Evolutionary conservation across 202 grass and related monocot genomes (phyloP).

Genomic region (Sporobolus alterniflorus): DNA sequence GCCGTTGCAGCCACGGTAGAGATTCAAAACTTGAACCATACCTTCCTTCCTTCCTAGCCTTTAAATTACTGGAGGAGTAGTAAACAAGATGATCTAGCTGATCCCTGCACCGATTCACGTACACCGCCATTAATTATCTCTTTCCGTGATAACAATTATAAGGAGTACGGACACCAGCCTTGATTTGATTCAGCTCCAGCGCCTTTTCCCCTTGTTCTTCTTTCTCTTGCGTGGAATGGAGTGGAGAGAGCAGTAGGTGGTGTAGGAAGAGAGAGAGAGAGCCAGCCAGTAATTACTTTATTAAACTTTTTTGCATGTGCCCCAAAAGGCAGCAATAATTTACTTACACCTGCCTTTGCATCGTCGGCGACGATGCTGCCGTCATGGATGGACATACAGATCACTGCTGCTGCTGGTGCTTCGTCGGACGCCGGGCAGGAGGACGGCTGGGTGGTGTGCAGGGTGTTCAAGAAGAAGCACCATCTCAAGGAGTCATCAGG

Average conservation of each 20-base stretch:
- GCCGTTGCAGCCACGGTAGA: slow-evolving; percentile 39
- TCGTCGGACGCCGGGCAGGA: slow-evolving; percentile 65
- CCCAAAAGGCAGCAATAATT: slow-evolving; percentile 60
- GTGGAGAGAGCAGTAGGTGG: slow-evolving; percentile 6
- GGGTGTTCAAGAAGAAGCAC: slow-evolving; percentile 99
- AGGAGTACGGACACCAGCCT: slow-evolving; percentile 40
- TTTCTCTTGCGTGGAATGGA: background rate
- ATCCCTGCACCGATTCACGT: slow-evolving; percentile 29
- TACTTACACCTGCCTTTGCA: slow-evolving; percentile 11
- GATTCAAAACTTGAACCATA: background rate
- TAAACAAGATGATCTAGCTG: no score
- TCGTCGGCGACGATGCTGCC: slow-evolving; percentile 1
- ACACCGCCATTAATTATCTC: slow-evolving; percentile 37
- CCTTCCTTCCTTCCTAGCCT: background rate
- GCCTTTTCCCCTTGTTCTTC: background rate
- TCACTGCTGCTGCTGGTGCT: slow-evolving; percentile 14
- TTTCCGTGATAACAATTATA: slow-evolving; percentile 43
- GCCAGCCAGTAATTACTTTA: slow-evolving; percentile 41
- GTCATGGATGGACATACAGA: slow-evolving; percentile 24
- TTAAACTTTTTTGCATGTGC: slow-evolving; percentile 64
- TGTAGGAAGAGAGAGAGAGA: background rate
- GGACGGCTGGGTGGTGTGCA: slow-evolving; percentile 97
- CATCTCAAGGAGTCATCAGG: slow-evolving; percentile 59
- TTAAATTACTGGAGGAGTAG: no score
- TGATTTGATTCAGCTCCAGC: slow-evolving; percentile 26